Conservation (phyloP, 129 eudicot genomes). For the Heracleum sosnowskyi region DNA sequence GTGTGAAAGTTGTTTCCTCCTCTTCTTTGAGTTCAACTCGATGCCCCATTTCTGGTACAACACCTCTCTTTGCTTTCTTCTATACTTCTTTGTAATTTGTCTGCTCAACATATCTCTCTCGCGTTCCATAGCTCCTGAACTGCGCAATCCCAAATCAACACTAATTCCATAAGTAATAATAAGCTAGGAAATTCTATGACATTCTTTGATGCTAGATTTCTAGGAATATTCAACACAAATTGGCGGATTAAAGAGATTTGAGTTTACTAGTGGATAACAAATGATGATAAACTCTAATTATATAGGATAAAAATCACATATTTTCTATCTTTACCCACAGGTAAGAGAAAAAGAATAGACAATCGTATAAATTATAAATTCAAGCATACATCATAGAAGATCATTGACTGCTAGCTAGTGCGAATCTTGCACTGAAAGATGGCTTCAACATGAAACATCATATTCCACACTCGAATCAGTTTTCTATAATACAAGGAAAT, state of each 20-base stretch:
- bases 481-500: neutral
- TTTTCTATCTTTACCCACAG: neutral
- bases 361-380: neutral
- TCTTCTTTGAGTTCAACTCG: slow-evolving; percentile 43
- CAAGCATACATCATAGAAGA: neutral
- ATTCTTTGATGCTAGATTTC: neutral
- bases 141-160: slow-evolving; percentile 15
- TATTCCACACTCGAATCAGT: neutral
- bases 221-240: neutral
- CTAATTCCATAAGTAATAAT: neutral
- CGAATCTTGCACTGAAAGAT: neutral
- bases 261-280: neutral
- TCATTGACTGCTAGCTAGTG: neutral
- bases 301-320: neutral
- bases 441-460: neutral
- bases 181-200: neutral
- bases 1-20: slow-evolving; percentile 48
- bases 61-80: slow-evolving; percentile 40
- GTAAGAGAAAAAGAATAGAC: neutral
- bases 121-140: slow-evolving; percentile 40
- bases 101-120: slow-evolving; percentile 59
- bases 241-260: neutral
- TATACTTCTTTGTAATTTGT: slow-evolving; percentile 40
- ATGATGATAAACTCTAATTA: neutral
- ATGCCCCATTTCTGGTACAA: slow-evolving; percentile 61